A percentile compares a stretch with the other conserved stretches of the same genome.
Evolutionary conservation across 2,329 filamentous ascomycete genomes (phyloP).

Genomic region (Microsporum ferrugineum): DNA sequence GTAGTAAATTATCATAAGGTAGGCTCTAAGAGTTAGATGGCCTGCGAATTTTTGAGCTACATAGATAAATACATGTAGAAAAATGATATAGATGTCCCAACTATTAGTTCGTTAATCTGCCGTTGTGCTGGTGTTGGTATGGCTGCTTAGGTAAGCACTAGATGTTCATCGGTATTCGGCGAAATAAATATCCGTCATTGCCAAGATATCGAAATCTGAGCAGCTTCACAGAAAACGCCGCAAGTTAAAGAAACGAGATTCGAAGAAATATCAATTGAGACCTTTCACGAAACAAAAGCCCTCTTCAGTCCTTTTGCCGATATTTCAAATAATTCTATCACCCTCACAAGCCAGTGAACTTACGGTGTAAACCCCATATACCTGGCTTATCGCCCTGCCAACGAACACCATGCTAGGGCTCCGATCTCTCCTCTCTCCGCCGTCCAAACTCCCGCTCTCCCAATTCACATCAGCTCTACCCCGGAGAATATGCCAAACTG

Average conservation of each 20-base stretch:
- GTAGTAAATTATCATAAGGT: no score
- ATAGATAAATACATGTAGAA: no score
- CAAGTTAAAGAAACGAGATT: no score
- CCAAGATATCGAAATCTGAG: constrained; percentile 3
- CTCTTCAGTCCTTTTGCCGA: not conserved
- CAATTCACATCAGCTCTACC: constrained; percentile 22
- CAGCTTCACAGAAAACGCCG: not conserved
- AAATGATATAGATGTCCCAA: no score
- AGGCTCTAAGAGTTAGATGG: no score
- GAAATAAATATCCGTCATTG: not conserved
- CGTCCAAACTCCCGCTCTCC: constrained; percentile 25
- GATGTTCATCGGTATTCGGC: not conserved
- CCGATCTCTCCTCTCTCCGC: constrained; percentile 25
- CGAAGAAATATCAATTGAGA: not conserved
- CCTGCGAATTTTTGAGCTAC: no score
- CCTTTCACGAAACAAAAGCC: not conserved
- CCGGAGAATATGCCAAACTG: constrained; percentile 18
- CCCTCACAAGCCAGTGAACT: not conserved
- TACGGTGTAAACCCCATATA: not conserved
- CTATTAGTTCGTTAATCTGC: no score
- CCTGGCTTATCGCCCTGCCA: not conserved
- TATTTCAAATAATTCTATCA: no score
- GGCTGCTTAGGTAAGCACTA: no score
- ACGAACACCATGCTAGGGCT: constrained; percentile 24
- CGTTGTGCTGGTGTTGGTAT: no score